Percentiles rank a stretch among this genome's conserved stretches.
These are phyloP conservation scores for Rhizopogon salebrosus DNA, from an alignment of 768 basidiomycete species.

Conservation along the genomic window DNA sequence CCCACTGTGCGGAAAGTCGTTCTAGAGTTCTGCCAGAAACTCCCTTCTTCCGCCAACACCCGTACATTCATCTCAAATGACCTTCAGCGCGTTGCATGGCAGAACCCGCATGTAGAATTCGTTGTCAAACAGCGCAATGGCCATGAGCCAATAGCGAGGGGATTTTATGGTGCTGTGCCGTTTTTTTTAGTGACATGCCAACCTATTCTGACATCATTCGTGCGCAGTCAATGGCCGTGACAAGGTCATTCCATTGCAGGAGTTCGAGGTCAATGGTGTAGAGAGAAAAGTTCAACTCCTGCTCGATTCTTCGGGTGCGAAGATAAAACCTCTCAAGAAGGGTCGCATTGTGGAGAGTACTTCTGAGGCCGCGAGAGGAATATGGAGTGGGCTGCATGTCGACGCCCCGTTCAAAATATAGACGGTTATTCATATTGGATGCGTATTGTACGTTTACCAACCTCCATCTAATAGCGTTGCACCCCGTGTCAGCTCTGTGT, in stretches of 20 bases:
- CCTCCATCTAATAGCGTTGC: background rate
- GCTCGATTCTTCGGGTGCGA: slow-evolving; percentile 82
- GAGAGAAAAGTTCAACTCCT: slow-evolving; percentile 76
- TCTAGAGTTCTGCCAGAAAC: slow-evolving; percentile 82
- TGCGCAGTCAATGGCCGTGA: slow-evolving; percentile 77
- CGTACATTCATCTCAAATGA: slow-evolving; percentile 64
- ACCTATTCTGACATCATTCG: slow-evolving; percentile 9
- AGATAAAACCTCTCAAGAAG: slow-evolving; percentile 75
- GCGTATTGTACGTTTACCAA: background rate
- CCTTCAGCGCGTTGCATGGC: slow-evolving; percentile 57
- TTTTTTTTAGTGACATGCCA: slow-evolving; percentile 3
- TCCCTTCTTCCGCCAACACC: slow-evolving; percentile 69
- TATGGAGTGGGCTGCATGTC: slow-evolving; percentile 87
- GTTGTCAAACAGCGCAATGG: slow-evolving; percentile 73
- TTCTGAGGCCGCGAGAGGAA: slow-evolving; percentile 77
- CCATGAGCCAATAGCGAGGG: slow-evolving; percentile 75
- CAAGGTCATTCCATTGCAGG: slow-evolving; percentile 81
- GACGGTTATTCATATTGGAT: slow-evolving; percentile 7
- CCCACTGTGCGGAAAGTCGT: slow-evolving; percentile 83
- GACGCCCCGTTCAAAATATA: slow-evolving; percentile 58
- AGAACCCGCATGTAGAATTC: slow-evolving; percentile 81
- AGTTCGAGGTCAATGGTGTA: slow-evolving; percentile 68
- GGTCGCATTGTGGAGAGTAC: slow-evolving; percentile 65
- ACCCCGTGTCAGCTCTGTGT: too few species aligned
- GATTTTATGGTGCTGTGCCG: slow-evolving; percentile 65